Evolutionary conservation across 31 red algal species (phyloP), one percentile per base, ranked within the genome.

Genomic region (Endocladia muricata): DNA sequence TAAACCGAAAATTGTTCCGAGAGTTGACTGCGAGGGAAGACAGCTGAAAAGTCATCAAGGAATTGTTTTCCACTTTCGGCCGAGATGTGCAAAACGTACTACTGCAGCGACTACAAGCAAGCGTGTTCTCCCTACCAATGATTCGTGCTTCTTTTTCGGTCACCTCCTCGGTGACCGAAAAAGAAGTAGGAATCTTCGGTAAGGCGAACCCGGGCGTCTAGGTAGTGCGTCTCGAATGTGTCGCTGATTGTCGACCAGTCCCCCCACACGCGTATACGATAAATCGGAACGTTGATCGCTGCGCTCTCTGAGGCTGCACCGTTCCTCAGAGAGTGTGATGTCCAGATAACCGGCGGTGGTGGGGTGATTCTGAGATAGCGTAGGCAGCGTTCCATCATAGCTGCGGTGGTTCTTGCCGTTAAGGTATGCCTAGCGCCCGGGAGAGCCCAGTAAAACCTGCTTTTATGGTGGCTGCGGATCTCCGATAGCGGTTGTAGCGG

Each of bases 191-290:
- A 83, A 71, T 72, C 67, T 28, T 59, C 51, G 40, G 13, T 40
- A 31, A 33, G 37, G 36, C 31, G n/a, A 51, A 83, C 35, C 21
- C 79, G 3, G 5, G 30, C 66, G 54, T 83, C 79, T 54, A 83
- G 59, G 37, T 72, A 72, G 2, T 4, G 36, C 32, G 23, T 40
- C 1, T 43, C 31, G 38, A 83, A 83, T 2, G 48, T 73, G 1
- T 25, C 32, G 34, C 56, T 1, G 34, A 26, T 60, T 8, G 44
- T 8, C 15, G 67, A 70, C 48, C 79, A 83, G 55, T 73, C 66
- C 34, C 79, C 79, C 64, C 79, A 83, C 2, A 55, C 40, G 6
- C 31, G 43, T 42, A 82, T 82, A 43, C 62, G 64, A 34, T 82
- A 55, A 21, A 41, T 23, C 31, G 30, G 75, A 17, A 82, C 64